A percentile compares a stretch with the other conserved stretches of the same genome.
Conservation (phyloP, 2,329 filamentous ascomycete species). For the Chaetomium sp. region DNA sequence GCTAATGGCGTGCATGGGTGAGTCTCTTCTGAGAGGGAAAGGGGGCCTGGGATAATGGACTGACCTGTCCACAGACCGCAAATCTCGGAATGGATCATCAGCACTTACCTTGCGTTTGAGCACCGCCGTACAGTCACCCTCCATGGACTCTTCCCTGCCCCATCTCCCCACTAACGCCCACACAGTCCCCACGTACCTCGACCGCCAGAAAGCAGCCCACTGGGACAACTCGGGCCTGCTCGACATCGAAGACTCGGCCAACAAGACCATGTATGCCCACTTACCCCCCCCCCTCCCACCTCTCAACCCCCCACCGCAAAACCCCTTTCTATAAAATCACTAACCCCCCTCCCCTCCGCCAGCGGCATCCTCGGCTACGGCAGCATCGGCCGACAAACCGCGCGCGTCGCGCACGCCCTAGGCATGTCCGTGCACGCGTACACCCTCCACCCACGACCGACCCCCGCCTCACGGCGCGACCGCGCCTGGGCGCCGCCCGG, state of each 20-base stretch:
- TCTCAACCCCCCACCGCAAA: no score
- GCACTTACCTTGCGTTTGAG: conserved; percentile 53
- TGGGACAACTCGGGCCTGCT: conserved; percentile 45
- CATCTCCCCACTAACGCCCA: neutral
- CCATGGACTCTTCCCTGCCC: no score
- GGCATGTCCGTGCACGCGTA: conserved; percentile 76
- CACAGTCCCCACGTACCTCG: conserved; percentile 49
- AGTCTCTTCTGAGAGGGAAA: conserved; percentile 28
- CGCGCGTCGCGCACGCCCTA: conserved; percentile 61
- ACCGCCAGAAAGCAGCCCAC: conserved; percentile 46
- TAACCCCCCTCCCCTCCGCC: neutral
- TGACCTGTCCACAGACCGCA: conserved; percentile 47
- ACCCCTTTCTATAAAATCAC: no score
- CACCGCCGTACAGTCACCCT: conserved; percentile 46
- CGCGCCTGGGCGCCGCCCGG: conserved; percentile 67
- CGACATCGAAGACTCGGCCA: conserved; percentile 48
- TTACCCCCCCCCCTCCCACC: neutral
- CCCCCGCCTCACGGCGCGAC: conserved; percentile 66
- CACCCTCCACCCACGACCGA: conserved; percentile 69
- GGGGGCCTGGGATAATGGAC: neutral
- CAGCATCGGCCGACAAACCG: conserved; percentile 56
- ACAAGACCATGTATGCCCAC: conserved; percentile 50
- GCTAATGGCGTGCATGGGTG: conserved; percentile 62
- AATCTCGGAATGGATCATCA: conserved; percentile 60
- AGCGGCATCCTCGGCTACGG: conserved; percentile 59